Base-by-base conservation (phyloP, 140 eudicot genomes). In the Senecio squalidus region DNA sequence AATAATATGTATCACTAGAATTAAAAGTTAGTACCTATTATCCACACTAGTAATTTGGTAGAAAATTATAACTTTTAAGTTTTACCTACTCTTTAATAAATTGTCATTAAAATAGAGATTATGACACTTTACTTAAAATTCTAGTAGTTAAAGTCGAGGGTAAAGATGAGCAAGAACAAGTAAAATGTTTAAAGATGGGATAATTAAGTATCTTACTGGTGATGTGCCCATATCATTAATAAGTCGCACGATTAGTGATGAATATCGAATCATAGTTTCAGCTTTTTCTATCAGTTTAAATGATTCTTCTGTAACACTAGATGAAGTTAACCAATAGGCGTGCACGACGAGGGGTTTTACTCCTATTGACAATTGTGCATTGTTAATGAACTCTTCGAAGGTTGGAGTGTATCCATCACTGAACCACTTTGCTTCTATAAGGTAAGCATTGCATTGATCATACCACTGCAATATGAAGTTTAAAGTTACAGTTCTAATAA, bases 371-470 rank as follows among this genome's bases (percentile, higher is more conserved):
- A 54, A 6, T 7, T 54, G 16, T 54, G 40, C 60, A 20, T 54
- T 54, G 38, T 28, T 2, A 15, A 54, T 6, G 43, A 54, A 54
- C 43, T 54, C 60, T 0, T 54, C 16, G 9, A 54, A n/a, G n/a
- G n/a, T n/a, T n/a, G n/a, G n/a, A n/a, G n/a, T n/a, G n/a, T n/a
- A n/a, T n/a, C n/a, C n/a, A 54, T 0, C 25, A 27, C 16, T 40
- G 60, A 0, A 9, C 29, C 16, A 27, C 28, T 54, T 41, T 41
- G 36, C 60, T 54, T 54, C 60, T 54, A 54, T 28, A 9, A 54
- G 11, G 60, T 54, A 54, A 29, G 41, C 6, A 25, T 54, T 54
- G 43, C 60, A 54, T 29, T 27, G 29, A 27, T 54, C 60, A 40
- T 27, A 41, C 60, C 60, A 54, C 60, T 54, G 43, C 22, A 54